Base-by-base conservation (phyloP, 2,329 filamentous ascomycete species). In the Claviceps citrina region DNA sequence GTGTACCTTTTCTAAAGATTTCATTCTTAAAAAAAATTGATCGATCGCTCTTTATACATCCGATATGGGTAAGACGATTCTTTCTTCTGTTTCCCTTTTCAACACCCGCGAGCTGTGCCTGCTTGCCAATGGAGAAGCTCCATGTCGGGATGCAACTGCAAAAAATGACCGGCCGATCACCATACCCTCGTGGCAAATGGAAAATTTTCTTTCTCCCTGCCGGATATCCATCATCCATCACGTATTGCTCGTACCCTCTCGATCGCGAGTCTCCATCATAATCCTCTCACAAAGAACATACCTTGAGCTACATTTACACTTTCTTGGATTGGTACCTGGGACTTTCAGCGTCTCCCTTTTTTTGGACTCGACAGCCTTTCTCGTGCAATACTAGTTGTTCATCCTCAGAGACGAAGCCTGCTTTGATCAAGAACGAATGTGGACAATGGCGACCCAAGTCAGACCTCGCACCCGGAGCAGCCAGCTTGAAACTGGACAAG, bases 391-490 rank as follows among this genome's bases (percentile, higher is more conserved):
- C 40, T 42, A 46, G 44, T 36, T 34, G 36, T 31, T 25, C 30
- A 31, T 31, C 20, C 27, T 39, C n/a, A 18, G 36, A 43, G 7
- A 32, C 25, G 31, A 27, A 25, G 8, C 24, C 22, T 22, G n/a
- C 5, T 22, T 12, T 24, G 18, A 26, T 40, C 38, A 20, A 53
- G 42, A 50, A 65, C 66, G 63, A 47, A 58, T 15, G 51, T 65
- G 49, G 49, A 62, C 66, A 45, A 53, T 67, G 51, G 58, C 62
- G 31, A 53, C 62, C 22, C 61, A 68, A 41, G 58, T 57, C 47
- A 67, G 61, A 48, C 51, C 58, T 43, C 67, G 67, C 42, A 60
- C 64, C 42, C 63, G 62, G 47, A 72, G 67, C 50, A 56, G 70
- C 31, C 68, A 72, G 45, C 56, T 71, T 39, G 66, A 70, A 43